phyloP scores from a whole-genome alignment of 2,329 filamentous ascomycete species.

The Penicillium griseofulvum region DNA sequence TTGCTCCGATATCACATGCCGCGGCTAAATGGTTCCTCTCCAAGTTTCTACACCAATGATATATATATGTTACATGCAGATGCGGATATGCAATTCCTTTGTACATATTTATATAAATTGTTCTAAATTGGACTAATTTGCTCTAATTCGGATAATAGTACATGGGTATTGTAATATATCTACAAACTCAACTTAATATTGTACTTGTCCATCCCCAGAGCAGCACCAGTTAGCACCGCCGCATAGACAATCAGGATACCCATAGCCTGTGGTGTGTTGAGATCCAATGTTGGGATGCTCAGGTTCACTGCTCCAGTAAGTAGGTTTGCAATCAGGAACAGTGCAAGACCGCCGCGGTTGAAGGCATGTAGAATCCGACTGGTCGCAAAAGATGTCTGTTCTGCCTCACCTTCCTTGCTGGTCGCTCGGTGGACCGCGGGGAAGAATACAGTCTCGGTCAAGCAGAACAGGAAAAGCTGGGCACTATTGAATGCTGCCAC shows the following conservation, averaged over 20 bases:
- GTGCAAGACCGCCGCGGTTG: slow-evolving; percentile 80
- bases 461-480: slow-evolving; percentile 76
- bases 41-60: no score
- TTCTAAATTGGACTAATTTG: no score
- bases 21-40: slow-evolving; percentile 4
- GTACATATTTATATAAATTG: no score
- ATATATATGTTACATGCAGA: no score
- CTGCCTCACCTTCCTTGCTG: slow-evolving; percentile 56
- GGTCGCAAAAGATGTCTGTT: slow-evolving; percentile 67
- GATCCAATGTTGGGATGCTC: slow-evolving; percentile 76
- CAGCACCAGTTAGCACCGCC: slow-evolving; percentile 63
- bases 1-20: slow-evolving; percentile 14
- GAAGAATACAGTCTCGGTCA: slow-evolving; percentile 76
- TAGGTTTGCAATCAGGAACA: slow-evolving; percentile 87
- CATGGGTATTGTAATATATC: background rate
- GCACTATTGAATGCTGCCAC: slow-evolving; percentile 83
- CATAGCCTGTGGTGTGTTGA: slow-evolving; percentile 64
- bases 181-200: slow-evolving; percentile 36
- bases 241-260: slow-evolving; percentile 73
- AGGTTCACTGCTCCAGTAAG: slow-evolving; percentile 88
- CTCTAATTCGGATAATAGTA: background rate
- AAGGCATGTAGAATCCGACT: slow-evolving; percentile 78
- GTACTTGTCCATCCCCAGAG: slow-evolving; percentile 45
- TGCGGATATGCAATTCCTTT: no score
- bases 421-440: slow-evolving; percentile 64